A percentile compares a stretch with the other conserved stretches of the same genome.
Evolutionary conservation across 768 basidiomycete species (phyloP).

Genomic region (Lactifluus pinguis): DNA sequence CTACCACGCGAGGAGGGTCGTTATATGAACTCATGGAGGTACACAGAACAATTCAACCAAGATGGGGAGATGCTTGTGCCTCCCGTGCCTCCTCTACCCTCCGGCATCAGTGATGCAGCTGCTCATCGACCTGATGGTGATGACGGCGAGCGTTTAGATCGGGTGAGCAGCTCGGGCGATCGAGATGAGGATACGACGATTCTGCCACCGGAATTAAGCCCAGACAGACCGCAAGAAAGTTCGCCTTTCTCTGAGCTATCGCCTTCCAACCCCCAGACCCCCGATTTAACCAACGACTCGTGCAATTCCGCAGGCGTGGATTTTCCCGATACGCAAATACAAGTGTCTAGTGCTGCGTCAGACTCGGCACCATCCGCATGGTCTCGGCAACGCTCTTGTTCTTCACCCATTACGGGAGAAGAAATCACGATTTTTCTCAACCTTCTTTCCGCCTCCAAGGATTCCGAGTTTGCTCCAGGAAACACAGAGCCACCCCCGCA

Average conservation of each 20-base stretch:
- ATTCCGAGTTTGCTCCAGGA: background rate
- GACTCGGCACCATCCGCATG: background rate
- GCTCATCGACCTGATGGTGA: background rate
- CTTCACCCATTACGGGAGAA: background rate
- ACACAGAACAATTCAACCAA: background rate
- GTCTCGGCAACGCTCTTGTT: background rate
- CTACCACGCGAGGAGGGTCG: constrained; percentile 5
- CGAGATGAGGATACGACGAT: background rate
- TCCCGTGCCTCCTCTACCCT: constrained; percentile 3
- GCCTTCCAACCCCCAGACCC: background rate
- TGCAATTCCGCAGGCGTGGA: background rate
- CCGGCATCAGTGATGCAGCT: background rate
- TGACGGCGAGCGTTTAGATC: background rate
- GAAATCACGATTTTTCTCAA: constrained; percentile 7
- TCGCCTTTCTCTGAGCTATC: constrained; percentile 2
- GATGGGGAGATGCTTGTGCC: background rate
- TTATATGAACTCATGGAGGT: background rate
- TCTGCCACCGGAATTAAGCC: background rate
- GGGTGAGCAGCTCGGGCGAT: background rate
- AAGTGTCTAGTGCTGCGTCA: background rate
- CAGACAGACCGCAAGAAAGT: background rate
- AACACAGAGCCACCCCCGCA: background rate
- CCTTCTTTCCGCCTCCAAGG: background rate
- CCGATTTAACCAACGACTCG: constrained; percentile 11
- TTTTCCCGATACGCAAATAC: background rate